Evolutionary conservation across 768 basidiomycete species (phyloP).

Genomic region (Basidioascus undulatus): DNA sequence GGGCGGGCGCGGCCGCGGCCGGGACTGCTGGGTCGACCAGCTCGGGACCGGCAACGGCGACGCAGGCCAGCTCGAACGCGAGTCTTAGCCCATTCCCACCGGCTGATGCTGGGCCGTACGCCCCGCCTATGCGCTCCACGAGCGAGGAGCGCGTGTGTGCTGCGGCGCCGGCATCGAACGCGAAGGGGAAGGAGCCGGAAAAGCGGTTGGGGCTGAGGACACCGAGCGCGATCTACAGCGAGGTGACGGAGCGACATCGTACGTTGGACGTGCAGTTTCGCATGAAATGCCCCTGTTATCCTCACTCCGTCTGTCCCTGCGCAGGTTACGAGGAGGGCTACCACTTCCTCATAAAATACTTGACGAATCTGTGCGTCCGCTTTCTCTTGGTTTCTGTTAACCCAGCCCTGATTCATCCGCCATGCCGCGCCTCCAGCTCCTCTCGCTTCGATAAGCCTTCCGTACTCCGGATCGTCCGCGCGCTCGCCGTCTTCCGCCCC

Average conservation of each 20-base stretch:
- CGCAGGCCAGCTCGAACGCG: background rate
- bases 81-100: too few relatives aligned
- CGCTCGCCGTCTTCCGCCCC: conserved; percentile 84
- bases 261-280: background rate
- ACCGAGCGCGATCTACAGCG: too few relatives aligned
- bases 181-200: background rate
- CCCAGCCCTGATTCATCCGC: background rate
- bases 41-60: background rate
- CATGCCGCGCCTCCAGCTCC: background rate
- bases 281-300: background rate
- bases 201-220: background rate
- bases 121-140: too few relatives aligned
- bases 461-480: conserved; percentile 76
- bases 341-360: conserved; percentile 85
- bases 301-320: background rate
- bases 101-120: too few relatives aligned
- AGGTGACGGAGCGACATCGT: too few relatives aligned
- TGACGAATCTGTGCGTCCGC: conserved; percentile 34
- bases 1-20: background rate
- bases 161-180: background rate
- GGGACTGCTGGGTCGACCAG: background rate
- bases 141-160: background rate
- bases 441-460: conserved; percentile 76
- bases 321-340: conserved; percentile 75
- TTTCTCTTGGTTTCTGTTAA: background rate